A percentile compares a stretch with the other conserved stretches of the same genome.
Evolutionary conservation across 805 yeast genomes (phyloP).

Genomic region (Metschnikowia santaceciliae): DNA sequence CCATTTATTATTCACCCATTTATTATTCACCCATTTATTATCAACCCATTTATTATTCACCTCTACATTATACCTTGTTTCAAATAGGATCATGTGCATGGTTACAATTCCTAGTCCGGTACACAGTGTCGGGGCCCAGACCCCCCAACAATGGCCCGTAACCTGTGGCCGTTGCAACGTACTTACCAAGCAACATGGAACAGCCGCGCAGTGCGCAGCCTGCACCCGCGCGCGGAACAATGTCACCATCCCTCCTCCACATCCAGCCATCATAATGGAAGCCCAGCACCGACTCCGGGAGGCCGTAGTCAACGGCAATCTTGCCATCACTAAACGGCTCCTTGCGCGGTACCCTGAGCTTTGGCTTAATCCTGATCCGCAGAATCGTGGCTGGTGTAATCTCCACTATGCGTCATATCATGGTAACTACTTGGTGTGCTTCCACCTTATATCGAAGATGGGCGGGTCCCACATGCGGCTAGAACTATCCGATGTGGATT

Average conservation of each 20-base stretch:
- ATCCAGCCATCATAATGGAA: slow-evolving; percentile 1
- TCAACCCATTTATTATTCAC: too few relatives aligned
- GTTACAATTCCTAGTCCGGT: too few relatives aligned
- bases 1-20: too few relatives aligned
- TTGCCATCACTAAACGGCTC: slow-evolving; percentile 59
- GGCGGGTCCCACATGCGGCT: slow-evolving; percentile 18
- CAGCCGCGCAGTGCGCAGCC: not conserved
- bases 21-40: too few relatives aligned
- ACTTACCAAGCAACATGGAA: too few relatives aligned
- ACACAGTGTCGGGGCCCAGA: too few relatives aligned
- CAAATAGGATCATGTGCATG: too few relatives aligned
- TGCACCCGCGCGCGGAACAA: not conserved
- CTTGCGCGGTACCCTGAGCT: slow-evolving; percentile 66
- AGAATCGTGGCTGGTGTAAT: slow-evolving; percentile 72
- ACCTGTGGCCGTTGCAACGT: too few relatives aligned
- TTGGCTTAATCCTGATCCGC: slow-evolving; percentile 62
- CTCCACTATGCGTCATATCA: slow-evolving; percentile 76
- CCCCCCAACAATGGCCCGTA: too few relatives aligned
- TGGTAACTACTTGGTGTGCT: slow-evolving; percentile 69
- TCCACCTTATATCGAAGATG: slow-evolving; percentile 47
- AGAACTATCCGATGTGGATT: slow-evolving; percentile 22
- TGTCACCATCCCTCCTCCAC: not conserved
- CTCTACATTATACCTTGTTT: too few relatives aligned
- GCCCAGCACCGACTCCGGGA: slow-evolving; percentile 49
- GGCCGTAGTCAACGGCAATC: slow-evolving; percentile 61